phyloP scores from a whole-genome alignment of 106 monocot species.

The Phalaenopsis equestris region DNA sequence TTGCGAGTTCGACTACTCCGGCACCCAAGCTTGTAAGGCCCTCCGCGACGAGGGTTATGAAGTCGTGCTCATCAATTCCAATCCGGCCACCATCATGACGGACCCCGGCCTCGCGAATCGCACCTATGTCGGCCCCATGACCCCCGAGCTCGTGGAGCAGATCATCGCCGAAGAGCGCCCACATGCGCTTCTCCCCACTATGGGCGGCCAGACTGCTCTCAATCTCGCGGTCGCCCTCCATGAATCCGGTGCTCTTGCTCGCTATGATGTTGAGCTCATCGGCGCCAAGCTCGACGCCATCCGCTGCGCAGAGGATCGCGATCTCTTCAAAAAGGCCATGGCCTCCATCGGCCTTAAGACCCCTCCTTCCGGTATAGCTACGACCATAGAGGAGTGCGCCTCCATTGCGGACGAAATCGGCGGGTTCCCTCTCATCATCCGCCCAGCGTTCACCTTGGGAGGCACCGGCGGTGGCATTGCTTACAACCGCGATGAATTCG shows the following conservation, averaged over 20 bases:
- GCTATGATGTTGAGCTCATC: constrained; percentile 64
- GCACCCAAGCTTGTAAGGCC: constrained; percentile 94
- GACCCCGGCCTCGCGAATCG: constrained; percentile 82
- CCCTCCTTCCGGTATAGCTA: constrained; percentile 91
- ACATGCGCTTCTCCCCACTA: constrained; percentile 89
- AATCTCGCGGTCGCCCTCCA: constrained; percentile 88
- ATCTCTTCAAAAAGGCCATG: constrained; percentile 92
- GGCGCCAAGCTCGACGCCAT: constrained; percentile 90
- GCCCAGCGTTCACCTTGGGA: constrained; percentile 86
- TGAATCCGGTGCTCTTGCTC: constrained; percentile 63
- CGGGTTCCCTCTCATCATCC: constrained; percentile 74
- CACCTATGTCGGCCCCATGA: constrained; percentile 94
- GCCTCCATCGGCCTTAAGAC: constrained; percentile 79
- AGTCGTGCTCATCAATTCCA: constrained; percentile 93
- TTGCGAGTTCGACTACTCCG: constrained; percentile 98
- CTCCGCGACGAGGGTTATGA: constrained; percentile 88
- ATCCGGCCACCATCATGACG: constrained; percentile 99
- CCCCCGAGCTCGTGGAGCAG: constrained; percentile 70
- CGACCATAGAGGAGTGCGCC: constrained; percentile 70
- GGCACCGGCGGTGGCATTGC: constrained; percentile 98
- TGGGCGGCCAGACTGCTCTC: constrained; percentile 99
- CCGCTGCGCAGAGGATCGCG: constrained; percentile 71
- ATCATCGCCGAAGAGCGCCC: constrained; percentile 71
- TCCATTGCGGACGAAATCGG: constrained; percentile 70
- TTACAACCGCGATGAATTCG: constrained; percentile 82